These are phyloP conservation scores for Chytriomyces sp. DNA, from an alignment of 192 early-diverging fungal species.

Conservation along the genomic window DNA sequence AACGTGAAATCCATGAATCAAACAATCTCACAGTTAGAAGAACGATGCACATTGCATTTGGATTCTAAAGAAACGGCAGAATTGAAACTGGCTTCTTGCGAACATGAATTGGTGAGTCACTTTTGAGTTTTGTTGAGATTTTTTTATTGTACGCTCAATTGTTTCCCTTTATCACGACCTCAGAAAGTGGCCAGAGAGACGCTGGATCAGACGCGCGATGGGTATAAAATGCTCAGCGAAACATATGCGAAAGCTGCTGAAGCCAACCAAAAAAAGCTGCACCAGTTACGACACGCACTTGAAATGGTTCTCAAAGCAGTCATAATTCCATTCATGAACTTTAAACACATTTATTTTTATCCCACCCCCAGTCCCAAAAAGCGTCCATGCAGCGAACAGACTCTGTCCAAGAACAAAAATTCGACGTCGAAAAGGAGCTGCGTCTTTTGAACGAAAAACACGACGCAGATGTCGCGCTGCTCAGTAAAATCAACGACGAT, in stretches of 20 bases:
- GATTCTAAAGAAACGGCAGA: slow-evolving; percentile 2
- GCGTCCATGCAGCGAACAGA: background rate
- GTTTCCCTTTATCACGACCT: background rate
- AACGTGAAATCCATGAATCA: background rate
- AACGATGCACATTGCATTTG: background rate
- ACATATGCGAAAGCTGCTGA: slow-evolving; percentile 19
- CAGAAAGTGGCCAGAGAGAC: slow-evolving; percentile 18
- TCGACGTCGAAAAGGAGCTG: no score
- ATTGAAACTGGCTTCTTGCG: background rate
- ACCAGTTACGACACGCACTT: slow-evolving; percentile 3
- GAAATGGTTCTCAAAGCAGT: slow-evolving; percentile 1
- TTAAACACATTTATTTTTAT: background rate
- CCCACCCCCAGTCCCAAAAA: background rate
- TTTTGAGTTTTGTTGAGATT: background rate
- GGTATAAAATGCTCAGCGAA: slow-evolving; percentile 19
- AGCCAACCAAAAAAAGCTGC: slow-evolving; percentile 12
- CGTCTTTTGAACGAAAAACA: background rate
- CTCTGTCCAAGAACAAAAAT: background rate
- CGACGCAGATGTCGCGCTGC: background rate
- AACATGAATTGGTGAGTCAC: slow-evolving; percentile 12
- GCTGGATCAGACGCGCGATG: slow-evolving; percentile 4
- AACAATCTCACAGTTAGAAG: background rate
- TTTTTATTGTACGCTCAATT: background rate
- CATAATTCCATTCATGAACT: no score
- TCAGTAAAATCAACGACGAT: slow-evolving; percentile 11